A percentile compares a stretch with the other conserved stretches of the same genome.
phyloP scores from a whole-genome alignment of 768 basidiomycete species.

The Tephrocybe sp. region DNA sequence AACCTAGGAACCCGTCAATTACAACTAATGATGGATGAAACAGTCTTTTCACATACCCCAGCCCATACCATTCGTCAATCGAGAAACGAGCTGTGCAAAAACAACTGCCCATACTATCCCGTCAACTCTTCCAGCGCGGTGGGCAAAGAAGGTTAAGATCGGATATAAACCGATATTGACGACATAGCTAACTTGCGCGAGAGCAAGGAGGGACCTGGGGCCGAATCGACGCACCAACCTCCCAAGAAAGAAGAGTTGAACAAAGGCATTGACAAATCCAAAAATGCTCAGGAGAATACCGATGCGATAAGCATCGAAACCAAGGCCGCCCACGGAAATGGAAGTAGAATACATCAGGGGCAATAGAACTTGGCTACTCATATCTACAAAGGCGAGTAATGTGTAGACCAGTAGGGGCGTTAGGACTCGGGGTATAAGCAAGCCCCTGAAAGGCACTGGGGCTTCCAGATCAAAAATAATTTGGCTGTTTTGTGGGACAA shows the following conservation, averaged over 20 bases:
- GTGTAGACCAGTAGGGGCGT: constrained; percentile 24
- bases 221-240: constrained; percentile 46
- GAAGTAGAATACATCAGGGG: constrained; percentile 48
- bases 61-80: constrained; percentile 29
- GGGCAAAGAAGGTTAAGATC: constrained; percentile 30
- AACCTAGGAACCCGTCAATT: constrained; percentile 45
- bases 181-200: constrained; percentile 22
- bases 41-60: constrained; percentile 36
- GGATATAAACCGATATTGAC: constrained; percentile 30
- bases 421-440: constrained; percentile 24
- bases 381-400: constrained; percentile 29
- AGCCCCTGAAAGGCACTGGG: constrained; percentile 18
- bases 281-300: constrained; percentile 50
- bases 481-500: not conserved
- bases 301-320: constrained; percentile 49
- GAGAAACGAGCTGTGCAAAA: constrained; percentile 30
- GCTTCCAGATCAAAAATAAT: not conserved
- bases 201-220: constrained; percentile 42
- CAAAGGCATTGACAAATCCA: constrained; percentile 51
- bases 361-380: constrained; percentile 25
- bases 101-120: constrained; percentile 29
- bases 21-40: no score
- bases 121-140: constrained; percentile 33
- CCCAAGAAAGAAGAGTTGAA: constrained; percentile 51
- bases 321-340: constrained; percentile 52